A percentile compares a stretch with the other conserved stretches of the same genome.
Conservation (phyloP, 805 yeast genomes). For the Jamesozyma hellenica region DNA sequence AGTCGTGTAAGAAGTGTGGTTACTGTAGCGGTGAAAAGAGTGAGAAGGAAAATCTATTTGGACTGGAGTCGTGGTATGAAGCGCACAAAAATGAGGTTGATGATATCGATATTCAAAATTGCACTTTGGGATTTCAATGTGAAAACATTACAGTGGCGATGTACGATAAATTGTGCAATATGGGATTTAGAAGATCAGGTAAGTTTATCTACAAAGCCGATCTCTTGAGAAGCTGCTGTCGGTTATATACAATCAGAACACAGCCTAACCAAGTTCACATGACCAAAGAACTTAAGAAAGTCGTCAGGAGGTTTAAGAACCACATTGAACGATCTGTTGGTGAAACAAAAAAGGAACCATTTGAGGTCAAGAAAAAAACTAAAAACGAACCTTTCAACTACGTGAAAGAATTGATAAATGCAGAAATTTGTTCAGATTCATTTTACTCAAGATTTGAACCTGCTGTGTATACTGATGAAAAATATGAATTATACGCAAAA, state of each 20-base stretch:
- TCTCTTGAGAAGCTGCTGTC: conserved; percentile 61
- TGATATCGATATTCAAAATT: conserved; percentile 12
- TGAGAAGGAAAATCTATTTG: conserved; percentile 30
- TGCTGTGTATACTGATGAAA: conserved; percentile 43
- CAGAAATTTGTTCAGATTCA: conserved; percentile 26
- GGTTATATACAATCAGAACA: conserved; percentile 69
- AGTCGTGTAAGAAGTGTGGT: conserved; percentile 46
- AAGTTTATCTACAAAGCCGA: conserved; percentile 57
- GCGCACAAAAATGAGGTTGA: conserved; percentile 5
- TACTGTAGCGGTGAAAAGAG: conserved; percentile 53
- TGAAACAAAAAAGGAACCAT: neutral
- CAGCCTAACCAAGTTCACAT: conserved; percentile 36
- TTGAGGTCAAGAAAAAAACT: neutral
- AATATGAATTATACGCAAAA: conserved; percentile 49
- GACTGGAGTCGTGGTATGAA: conserved; percentile 31
- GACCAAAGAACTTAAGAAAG: conserved; percentile 57
- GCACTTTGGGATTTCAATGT: conserved; percentile 33
- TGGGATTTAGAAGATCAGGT: conserved; percentile 78
- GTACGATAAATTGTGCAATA: conserved; percentile 58
- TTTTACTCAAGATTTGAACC: conserved; percentile 43
- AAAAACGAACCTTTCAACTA: conserved; percentile 19
- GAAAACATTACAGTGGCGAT: conserved; percentile 38
- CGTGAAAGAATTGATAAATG: conserved; percentile 29
- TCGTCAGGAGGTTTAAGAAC: conserved; percentile 47
- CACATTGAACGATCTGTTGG: conserved; percentile 2